Evolutionary conservation across 306 rosid genomes (phyloP), one percentile per base, ranked within the genome.

Genomic region (Herpetospermum pedunculosum): DNA sequence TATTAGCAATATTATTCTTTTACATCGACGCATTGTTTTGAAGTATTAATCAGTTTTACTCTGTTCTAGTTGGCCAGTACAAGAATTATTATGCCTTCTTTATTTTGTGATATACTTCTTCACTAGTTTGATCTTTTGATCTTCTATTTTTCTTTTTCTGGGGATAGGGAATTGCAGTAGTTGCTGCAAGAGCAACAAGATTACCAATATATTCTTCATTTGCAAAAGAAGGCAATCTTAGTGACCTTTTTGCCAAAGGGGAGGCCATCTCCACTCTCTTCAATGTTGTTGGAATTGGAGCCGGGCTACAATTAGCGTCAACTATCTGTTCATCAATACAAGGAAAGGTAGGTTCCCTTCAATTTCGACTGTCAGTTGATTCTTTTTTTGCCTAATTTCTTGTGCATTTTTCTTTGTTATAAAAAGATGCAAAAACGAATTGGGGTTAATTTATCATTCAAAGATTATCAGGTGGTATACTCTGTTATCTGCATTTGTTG

Each of bases 121-220:
- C 43, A 9, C 68, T 32, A 34, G 23, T 62, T 62, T 62, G 44
- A 34, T 4, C 47, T 37, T 40, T 40, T 10, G 32, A 65, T 21
- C 10, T 32, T 69, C 43, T 62, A 77, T 69, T 46, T 48, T 15
- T 74, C 48, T 55, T 25, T 43, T 41, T 76, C 63, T 70, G 77
- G 37, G 80, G 65, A 81, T 79, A 94, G 97, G 99, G 99, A 47
- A 91, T 94, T 92, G 99, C 96, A 43, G 90, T 91, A 71, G 99
- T 91, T 82, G 99, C 99, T 30, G 99, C 99, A 32, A 91, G 97
- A 82, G 99, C 99, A 64, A 94, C 99, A 48, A 85, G 99, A 75
- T 85, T 94, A 81, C 99, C 99, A n/a, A 94, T 94, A 83, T 94
- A 94, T 88, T 94, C 99, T 37, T 85, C 99, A 47, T 94, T 91